Evolutionary conservation across 495 filamentous ascomycete species (phyloP).

Genomic region (Hypomontagnella monticulosa): DNA sequence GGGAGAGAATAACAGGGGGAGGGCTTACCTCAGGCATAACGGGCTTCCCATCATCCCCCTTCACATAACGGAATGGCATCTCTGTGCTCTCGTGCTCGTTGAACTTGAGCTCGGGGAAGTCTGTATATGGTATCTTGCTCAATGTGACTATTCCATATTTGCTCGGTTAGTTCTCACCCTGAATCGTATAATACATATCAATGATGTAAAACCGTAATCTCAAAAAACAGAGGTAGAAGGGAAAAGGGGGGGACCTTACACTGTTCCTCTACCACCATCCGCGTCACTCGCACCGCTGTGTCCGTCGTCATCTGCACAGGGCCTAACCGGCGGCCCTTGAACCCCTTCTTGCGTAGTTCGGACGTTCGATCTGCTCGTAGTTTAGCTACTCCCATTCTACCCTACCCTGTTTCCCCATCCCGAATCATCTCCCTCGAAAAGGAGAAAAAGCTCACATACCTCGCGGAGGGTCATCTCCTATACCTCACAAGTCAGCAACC

Average conservation of each 20-base stretch:
- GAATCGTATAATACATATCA: neutral
- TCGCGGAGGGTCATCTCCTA: too few species aligned
- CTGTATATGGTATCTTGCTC: constrained; percentile 79
- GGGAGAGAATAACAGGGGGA: neutral
- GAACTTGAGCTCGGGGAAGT: constrained; percentile 87
- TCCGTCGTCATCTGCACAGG: constrained; percentile 99
- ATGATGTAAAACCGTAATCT: neutral
- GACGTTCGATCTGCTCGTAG: constrained; percentile 80
- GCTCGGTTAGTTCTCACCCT: neutral
- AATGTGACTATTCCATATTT: constrained; percentile 68
- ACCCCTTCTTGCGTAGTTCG: constrained; percentile 92
- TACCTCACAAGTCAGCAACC: constrained; percentile 14
- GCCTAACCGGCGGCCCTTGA: constrained; percentile 84
- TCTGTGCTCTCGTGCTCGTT: constrained; percentile 91
- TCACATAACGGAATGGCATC: constrained; percentile 98
- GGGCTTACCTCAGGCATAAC: constrained; percentile 85
- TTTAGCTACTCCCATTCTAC: neutral
- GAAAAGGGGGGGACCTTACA: constrained; percentile 56
- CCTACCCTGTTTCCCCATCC: neutral
- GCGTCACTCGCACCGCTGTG: constrained; percentile 92
- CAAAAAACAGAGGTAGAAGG: neutral
- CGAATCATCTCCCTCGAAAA: neutral
- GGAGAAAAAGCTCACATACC: too few species aligned
- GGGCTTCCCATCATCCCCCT: constrained; percentile 73
- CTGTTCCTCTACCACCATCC: constrained; percentile 85